Conservation (phyloP, 495 filamentous ascomycete species). For the Aspergillus kassunensis region DNA sequence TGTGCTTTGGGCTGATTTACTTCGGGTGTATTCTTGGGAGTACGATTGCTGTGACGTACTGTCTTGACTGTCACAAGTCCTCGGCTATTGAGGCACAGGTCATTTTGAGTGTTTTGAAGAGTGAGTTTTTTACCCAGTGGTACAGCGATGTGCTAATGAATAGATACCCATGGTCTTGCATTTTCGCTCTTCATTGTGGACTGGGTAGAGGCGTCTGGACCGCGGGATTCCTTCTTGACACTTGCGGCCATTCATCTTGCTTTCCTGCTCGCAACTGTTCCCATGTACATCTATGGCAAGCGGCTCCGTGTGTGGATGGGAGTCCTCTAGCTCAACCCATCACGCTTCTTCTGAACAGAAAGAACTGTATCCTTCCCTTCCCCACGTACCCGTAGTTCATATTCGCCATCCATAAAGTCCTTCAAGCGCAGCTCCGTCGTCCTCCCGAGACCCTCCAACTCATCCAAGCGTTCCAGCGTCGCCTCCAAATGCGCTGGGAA, state of each 20-base stretch:
- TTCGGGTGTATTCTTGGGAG: conserved; percentile 7
- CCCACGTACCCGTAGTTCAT: conserved; percentile 49
- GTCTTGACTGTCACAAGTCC: conserved; percentile 4
- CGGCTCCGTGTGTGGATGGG: neutral
- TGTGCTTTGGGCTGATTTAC: conserved; percentile 1
- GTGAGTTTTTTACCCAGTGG: neutral
- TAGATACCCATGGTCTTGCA: neutral
- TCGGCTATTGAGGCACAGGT: conserved; percentile 6
- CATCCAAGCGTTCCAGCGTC: conserved; percentile 76
- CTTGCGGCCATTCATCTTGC: neutral
- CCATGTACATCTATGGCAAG: conserved; percentile 2
- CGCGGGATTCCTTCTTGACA: neutral
- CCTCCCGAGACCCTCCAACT: conserved; percentile 87
- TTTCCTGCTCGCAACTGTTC: neutral
- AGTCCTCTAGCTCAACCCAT: no score
- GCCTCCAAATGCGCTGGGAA: conserved; percentile 79
- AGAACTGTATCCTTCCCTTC: neutral
- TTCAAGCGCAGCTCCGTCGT: conserved; percentile 91
- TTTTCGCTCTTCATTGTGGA: neutral
- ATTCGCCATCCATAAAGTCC: conserved; percentile 79
- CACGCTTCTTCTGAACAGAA: neutral
- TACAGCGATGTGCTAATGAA: neutral
- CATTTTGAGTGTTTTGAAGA: conserved; percentile 4
- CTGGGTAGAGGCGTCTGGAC: neutral
- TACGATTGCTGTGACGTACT: conserved; percentile 3